Conservation (phyloP, 305 asterid genomes). For the Ruellia speciosa region DNA sequence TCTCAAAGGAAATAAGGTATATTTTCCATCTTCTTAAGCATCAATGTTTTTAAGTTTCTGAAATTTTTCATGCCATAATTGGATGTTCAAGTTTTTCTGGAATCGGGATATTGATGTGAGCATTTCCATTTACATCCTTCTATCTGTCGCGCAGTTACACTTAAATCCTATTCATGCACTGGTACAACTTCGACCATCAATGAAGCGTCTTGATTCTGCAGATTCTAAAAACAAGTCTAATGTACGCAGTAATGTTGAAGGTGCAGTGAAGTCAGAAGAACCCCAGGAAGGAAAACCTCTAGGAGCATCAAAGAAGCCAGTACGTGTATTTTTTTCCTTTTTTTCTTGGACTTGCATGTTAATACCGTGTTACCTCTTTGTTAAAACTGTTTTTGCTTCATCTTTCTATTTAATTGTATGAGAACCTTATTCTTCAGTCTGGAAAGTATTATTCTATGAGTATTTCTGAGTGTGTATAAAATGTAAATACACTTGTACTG, state of each 20-base stretch:
- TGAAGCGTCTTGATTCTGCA: slow-evolving; percentile 37
- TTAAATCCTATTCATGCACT: slow-evolving; percentile 74
- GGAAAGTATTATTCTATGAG: neutral
- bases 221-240: slow-evolving; percentile 32
- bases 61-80: neutral
- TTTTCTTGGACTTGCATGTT: too few species aligned
- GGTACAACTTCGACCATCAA: slow-evolving; percentile 82
- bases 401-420: slow-evolving; percentile 10
- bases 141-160: slow-evolving; percentile 63
- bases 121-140: slow-evolving; percentile 8
- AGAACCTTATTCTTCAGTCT: slow-evolving; percentile 3
- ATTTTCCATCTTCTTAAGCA: slow-evolving; percentile 11
- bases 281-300: neutral
- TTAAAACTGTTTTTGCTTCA: neutral
- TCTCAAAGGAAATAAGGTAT: slow-evolving; percentile 69
- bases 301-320: slow-evolving; percentile 23
- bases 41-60: neutral
- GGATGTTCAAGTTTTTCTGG: slow-evolving; percentile 4
- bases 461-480: neutral
- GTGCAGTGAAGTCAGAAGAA: slow-evolving; percentile 36
- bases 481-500: neutral
- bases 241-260: slow-evolving; percentile 28
- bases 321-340: slow-evolving; percentile 28
- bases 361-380: slow-evolving; percentile 9
- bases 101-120: too few species aligned